A percentile compares a stretch with the other conserved stretches of the same genome.
Conservation (phyloP, 805 yeast genomes). For the Ogataea sp. region DNA sequence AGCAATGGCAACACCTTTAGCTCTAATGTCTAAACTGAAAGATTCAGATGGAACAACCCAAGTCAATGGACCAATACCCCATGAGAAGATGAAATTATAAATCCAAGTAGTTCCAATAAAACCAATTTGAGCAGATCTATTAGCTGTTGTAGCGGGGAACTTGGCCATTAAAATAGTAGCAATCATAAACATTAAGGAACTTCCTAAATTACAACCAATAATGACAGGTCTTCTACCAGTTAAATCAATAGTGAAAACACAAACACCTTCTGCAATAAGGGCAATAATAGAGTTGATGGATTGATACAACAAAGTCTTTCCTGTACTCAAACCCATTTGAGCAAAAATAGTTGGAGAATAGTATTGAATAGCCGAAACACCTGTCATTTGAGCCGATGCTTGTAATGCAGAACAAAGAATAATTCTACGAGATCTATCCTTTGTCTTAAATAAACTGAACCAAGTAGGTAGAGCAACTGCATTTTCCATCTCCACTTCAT, state of each 20-base stretch:
- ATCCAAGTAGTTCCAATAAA: conserved; percentile 22
- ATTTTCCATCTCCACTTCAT: conserved; percentile 31
- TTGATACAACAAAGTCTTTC: conserved; percentile 15
- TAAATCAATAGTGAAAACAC: conserved; percentile 13
- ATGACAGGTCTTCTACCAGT: conserved; percentile 17
- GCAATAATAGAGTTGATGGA: conserved; percentile 19
- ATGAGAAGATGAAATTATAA: conserved; percentile 17
- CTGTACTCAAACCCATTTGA: conserved; percentile 34
- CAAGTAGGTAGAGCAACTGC: conserved; percentile 27
- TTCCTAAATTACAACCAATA: conserved; percentile 8
- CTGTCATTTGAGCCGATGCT: conserved; percentile 24
- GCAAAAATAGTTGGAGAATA: conserved; percentile 38
- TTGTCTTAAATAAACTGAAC: conserved; percentile 28
- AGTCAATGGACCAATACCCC: conserved; percentile 24
- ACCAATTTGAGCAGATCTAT: conserved; percentile 18
- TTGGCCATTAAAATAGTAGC: conserved; percentile 15
- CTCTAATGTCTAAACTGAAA: conserved; percentile 55
- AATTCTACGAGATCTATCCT: conserved; percentile 17
- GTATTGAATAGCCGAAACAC: conserved; percentile 40
- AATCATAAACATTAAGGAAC: conserved; percentile 11
- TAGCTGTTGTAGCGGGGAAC: conserved; percentile 13
- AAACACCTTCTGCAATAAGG: conserved; percentile 13
- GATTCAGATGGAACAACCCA: conserved; percentile 48
- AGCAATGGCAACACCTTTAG: conserved; percentile 50
- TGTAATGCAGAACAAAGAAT: conserved; percentile 16